phyloP scores from a whole-genome alignment of 2,329 filamentous ascomycete species.

The Aspergillus aculeatus region DNA sequence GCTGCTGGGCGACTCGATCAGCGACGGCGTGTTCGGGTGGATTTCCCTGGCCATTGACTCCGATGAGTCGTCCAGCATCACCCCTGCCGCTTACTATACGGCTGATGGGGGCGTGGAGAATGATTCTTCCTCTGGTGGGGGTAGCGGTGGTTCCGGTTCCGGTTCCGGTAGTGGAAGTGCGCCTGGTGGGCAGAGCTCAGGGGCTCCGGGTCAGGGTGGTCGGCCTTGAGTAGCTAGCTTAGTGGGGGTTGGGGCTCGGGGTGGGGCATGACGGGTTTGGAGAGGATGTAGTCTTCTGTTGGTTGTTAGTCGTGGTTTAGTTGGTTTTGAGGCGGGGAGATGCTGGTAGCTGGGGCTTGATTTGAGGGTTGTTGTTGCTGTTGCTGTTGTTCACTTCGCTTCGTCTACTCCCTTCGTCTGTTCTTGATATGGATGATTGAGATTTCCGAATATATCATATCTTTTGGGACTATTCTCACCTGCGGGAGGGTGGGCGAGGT shows the following conservation, averaged over 20 bases:
- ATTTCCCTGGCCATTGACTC: slow-evolving; percentile 53
- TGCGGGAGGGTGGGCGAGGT: too few relatives aligned
- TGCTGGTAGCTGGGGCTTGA: too few relatives aligned
- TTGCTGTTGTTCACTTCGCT: too few relatives aligned
- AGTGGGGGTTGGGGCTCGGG: not conserved
- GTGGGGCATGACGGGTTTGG: not conserved
- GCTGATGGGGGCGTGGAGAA: slow-evolving; percentile 36
- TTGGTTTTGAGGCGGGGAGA: too few relatives aligned
- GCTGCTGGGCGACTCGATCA: slow-evolving; percentile 53
- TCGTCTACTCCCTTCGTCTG: too few relatives aligned
- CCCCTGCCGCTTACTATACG: slow-evolving; percentile 33
- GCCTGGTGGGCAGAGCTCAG: not conserved
- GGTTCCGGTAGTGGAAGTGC: not conserved
- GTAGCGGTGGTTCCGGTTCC: not conserved
- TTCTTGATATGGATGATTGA: too few relatives aligned
- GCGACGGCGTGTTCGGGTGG: slow-evolving; percentile 56
- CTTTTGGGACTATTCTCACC: too few relatives aligned
- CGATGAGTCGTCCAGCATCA: slow-evolving; percentile 30
- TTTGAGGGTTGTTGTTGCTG: too few relatives aligned
- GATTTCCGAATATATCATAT: too few relatives aligned
- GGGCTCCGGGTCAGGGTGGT: too few relatives aligned
- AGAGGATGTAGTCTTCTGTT: not conserved
- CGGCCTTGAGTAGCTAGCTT: too few relatives aligned
- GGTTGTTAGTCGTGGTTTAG: too few relatives aligned
- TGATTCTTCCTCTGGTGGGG: slow-evolving; percentile 10